Conservation (phyloP, 495 filamentous ascomycete genomes). For the Neurospora sp. region DNA sequence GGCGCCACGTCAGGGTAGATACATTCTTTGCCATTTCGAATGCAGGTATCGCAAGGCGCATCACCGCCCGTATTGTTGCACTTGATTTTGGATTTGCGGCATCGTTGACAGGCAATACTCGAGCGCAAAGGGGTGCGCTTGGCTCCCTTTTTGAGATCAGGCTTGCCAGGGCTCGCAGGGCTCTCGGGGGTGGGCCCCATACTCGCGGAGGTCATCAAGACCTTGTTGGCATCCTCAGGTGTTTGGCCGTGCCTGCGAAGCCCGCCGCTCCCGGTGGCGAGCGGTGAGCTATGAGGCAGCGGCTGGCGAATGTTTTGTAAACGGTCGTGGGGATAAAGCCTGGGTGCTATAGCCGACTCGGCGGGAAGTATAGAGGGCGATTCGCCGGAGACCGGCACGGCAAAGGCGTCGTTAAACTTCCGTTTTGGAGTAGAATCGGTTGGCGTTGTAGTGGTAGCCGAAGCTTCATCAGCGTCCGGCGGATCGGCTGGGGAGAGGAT, state of each 20-base stretch:
- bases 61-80: slow-evolving; percentile 61
- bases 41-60: slow-evolving; percentile 64
- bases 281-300: slow-evolving; percentile 20
- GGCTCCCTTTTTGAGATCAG: slow-evolving; percentile 35
- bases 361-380: slow-evolving; percentile 10
- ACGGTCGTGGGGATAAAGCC: slow-evolving; percentile 7
- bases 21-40: slow-evolving; percentile 66
- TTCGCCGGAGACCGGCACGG: slow-evolving; percentile 15
- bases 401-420: slow-evolving; percentile 26
- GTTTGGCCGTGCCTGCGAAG: slow-evolving; percentile 10
- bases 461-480: slow-evolving; percentile 26
- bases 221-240: slow-evolving; percentile 18
- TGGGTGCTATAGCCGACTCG: slow-evolving; percentile 5
- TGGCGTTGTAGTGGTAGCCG: slow-evolving; percentile 16
- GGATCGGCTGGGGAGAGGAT: slow-evolving; percentile 38
- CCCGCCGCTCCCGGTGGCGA: slow-evolving; percentile 12
- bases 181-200: slow-evolving; percentile 21
- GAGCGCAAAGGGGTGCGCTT: slow-evolving; percentile 56
- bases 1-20: slow-evolving; percentile 57
- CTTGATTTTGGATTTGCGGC: slow-evolving; percentile 76
- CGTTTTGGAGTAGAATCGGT: slow-evolving; percentile 23
- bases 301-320: slow-evolving; percentile 17
- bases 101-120: slow-evolving; percentile 68
- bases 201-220: slow-evolving; percentile 8
- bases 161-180: slow-evolving; percentile 18